A percentile compares a stretch with the other conserved stretches of the same genome.
These are phyloP conservation scores for Colletotrichum melonis DNA, from an alignment of 2,329 filamentous ascomycete species.

Conservation along the genomic window DNA sequence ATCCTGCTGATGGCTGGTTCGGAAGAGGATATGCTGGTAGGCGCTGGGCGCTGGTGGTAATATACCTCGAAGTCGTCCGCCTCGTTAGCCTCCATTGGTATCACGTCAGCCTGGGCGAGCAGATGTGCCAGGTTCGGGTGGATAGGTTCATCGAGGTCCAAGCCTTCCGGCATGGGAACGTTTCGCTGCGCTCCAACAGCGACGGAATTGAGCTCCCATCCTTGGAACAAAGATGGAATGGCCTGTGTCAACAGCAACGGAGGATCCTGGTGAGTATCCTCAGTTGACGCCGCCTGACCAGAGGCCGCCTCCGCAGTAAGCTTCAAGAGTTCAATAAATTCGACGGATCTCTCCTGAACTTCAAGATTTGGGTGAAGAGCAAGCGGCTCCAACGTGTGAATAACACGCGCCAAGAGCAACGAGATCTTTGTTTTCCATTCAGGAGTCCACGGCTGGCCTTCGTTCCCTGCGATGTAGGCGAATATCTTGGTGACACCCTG, in stretches of 20 bases:
- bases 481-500: constrained; percentile 92
- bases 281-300: constrained; percentile 70
- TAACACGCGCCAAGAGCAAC: constrained; percentile 82
- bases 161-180: constrained; percentile 79
- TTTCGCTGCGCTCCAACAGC: constrained; percentile 85
- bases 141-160: constrained; percentile 86
- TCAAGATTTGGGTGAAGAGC: constrained; percentile 87
- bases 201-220: constrained; percentile 92
- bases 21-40: constrained; percentile 61
- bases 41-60: constrained; percentile 68
- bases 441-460: constrained; percentile 74
- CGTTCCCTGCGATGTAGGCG: constrained; percentile 74
- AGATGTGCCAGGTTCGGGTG: constrained; percentile 78
- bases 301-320: constrained; percentile 85
- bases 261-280: constrained; percentile 69
- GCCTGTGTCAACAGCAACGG: constrained; percentile 90
- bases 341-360: constrained; percentile 93
- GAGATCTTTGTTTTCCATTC: constrained; percentile 80
- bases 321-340: constrained; percentile 90
- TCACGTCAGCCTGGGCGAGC: constrained; percentile 68
- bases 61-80: constrained; percentile 76
- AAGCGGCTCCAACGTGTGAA: constrained; percentile 84
- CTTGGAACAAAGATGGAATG: constrained; percentile 87
- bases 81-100: constrained; percentile 61
- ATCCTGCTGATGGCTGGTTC: constrained; percentile 68